A percentile compares a stretch with the other conserved stretches of the same genome.
Conservation (phyloP, 768 basidiomycete genomes). For the Tricholoma sp. region DNA sequence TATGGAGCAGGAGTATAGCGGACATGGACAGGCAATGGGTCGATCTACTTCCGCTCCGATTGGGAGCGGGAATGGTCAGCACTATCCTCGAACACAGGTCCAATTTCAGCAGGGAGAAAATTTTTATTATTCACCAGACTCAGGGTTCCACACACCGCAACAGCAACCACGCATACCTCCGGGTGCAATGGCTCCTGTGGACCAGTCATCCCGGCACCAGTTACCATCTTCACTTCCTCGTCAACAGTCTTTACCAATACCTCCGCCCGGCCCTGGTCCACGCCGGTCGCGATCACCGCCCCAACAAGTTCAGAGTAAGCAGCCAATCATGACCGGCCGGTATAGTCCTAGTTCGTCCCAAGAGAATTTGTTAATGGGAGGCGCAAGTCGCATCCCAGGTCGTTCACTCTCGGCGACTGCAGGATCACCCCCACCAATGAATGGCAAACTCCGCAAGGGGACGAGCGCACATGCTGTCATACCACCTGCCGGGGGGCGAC, state of each 20-base stretch:
- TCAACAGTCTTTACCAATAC: constrained; percentile 20
- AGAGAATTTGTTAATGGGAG: constrained; percentile 24
- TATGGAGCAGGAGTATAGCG: constrained; percentile 84
- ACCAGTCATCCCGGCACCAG: constrained; percentile 26
- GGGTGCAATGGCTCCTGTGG: constrained; percentile 56
- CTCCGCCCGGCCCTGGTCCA: constrained; percentile 24
- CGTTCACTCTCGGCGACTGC: constrained; percentile 73
- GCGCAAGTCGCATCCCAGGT: constrained; percentile 39
- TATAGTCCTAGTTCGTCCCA: constrained; percentile 30
- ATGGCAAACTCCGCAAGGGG: constrained; percentile 60
- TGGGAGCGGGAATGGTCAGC: constrained; percentile 22
- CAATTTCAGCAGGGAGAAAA: constrained; percentile 24
- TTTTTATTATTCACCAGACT: constrained; percentile 33
- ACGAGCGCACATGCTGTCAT: constrained; percentile 58
- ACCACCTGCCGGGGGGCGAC: constrained; percentile 27
- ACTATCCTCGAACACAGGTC: constrained; percentile 25
- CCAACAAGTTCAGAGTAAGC: constrained; percentile 16
- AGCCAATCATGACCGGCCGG: constrained; percentile 29
- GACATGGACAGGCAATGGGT: constrained; percentile 31
- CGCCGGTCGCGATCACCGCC: constrained; percentile 55
- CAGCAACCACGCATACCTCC: constrained; percentile 45
- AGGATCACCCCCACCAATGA: constrained; percentile 30
- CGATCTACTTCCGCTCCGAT: constrained; percentile 21
- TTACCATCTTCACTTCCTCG: constrained; percentile 32
- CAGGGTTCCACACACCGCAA: constrained; percentile 20